Evolutionary conservation across 495 filamentous ascomycete species (phyloP).

Genomic region (Trichoderma erinaceum): DNA sequence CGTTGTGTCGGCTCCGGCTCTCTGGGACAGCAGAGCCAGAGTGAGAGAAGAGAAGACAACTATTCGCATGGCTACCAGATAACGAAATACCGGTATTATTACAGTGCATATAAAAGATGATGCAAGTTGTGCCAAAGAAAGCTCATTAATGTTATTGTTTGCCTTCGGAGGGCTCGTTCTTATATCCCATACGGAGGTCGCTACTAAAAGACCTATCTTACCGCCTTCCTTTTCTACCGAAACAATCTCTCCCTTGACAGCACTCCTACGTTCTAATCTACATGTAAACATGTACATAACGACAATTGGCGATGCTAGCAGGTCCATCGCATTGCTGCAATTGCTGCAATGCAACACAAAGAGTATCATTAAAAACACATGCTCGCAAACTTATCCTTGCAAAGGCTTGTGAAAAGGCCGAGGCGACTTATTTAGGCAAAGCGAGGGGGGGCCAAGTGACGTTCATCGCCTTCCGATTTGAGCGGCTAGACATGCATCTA

Average conservation of each 20-base stretch:
- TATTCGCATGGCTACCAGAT: neutral
- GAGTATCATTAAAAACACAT: neutral
- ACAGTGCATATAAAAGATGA: neutral
- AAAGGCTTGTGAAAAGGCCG: neutral
- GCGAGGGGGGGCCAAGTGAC: neutral
- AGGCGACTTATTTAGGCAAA: neutral
- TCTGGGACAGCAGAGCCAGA: constrained; percentile 4
- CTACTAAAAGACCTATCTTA: too few species aligned
- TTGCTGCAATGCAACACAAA: neutral
- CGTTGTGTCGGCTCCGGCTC: neutral
- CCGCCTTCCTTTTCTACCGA: too few species aligned
- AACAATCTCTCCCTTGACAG: too few species aligned
- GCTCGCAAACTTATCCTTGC: neutral
- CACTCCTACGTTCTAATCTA: too few species aligned
- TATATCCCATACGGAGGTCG: too few species aligned
- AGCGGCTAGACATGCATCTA: too few species aligned
- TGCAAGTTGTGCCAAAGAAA: neutral
- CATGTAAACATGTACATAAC: too few species aligned
- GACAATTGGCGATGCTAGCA: neutral
- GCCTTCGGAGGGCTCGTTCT: neutral
- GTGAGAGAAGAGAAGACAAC: neutral
- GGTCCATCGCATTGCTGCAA: neutral
- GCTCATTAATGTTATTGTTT: neutral
- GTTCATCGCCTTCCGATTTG: neutral
- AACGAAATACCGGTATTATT: neutral